A percentile compares a stretch with the other conserved stretches of the same genome.
Evolutionary conservation across 2,329 filamentous ascomycete species (phyloP).

Genomic region (Colletotrichum tofieldiae): DNA sequence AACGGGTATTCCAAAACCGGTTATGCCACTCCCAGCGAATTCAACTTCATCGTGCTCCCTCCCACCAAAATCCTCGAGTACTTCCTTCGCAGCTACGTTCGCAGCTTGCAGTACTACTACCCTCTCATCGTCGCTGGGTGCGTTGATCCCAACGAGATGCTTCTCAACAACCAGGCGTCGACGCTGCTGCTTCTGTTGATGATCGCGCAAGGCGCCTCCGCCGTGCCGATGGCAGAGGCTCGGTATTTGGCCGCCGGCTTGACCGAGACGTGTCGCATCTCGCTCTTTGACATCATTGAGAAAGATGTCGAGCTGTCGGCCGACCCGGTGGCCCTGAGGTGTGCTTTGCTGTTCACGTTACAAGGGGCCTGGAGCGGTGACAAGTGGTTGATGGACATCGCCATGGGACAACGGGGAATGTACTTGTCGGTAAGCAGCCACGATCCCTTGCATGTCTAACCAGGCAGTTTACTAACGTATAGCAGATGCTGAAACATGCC

Average conservation of each 20-base stretch:
- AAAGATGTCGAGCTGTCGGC: constrained; percentile 79
- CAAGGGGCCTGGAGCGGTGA: constrained; percentile 82
- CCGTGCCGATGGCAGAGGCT: constrained; percentile 76
- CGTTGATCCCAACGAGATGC: constrained; percentile 77
- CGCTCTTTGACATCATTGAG: constrained; percentile 80
- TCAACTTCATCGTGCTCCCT: constrained; percentile 77
- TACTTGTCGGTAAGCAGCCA: constrained; percentile 72
- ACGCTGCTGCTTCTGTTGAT: constrained; percentile 79
- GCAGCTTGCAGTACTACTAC: constrained; percentile 77
- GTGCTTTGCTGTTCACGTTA: constrained; percentile 77
- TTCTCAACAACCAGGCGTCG: constrained; percentile 76
- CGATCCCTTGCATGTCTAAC: background rate
- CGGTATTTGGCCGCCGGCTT: constrained; percentile 76
- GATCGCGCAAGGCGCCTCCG: constrained; percentile 79
- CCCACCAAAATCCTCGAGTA: constrained; percentile 77
- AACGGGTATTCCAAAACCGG: constrained; percentile 57
- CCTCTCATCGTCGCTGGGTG: constrained; percentile 72
- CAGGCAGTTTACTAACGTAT: constrained; percentile 5
- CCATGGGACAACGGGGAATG: constrained; percentile 82
- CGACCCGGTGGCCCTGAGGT: constrained; percentile 75
- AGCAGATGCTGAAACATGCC: constrained; percentile 77
- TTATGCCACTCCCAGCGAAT: constrained; percentile 64
- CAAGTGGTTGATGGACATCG: constrained; percentile 85
- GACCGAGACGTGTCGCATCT: constrained; percentile 80
- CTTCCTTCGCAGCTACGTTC: constrained; percentile 77